These are phyloP conservation scores for Fusarium sulawesiense DNA, from an alignment of 2,329 filamentous ascomycete species.

Conservation along the genomic window DNA sequence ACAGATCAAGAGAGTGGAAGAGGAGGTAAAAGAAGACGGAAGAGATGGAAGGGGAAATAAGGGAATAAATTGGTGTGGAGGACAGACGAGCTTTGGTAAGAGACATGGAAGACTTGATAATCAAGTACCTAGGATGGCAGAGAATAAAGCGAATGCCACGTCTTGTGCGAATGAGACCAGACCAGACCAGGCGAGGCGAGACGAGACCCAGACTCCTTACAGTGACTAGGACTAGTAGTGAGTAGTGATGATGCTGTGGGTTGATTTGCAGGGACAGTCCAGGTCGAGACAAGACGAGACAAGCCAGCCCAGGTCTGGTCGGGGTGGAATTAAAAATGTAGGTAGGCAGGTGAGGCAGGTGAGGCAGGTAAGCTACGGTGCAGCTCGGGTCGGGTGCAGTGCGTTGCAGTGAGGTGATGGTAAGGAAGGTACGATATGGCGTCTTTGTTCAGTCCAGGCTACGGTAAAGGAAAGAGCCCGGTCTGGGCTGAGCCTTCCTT, in stretches of 20 bases:
- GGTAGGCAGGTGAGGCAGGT: slow-evolving; percentile 4
- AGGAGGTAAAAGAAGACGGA: background rate
- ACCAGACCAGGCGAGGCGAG: background rate
- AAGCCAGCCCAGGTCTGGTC: background rate
- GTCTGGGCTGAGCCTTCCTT: slow-evolving; percentile 25
- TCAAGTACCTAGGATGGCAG: slow-evolving; percentile 13
- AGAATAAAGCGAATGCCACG: slow-evolving; percentile 45
- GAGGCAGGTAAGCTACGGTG: slow-evolving; percentile 21
- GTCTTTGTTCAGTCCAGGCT: slow-evolving; percentile 30
- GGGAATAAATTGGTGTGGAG: slow-evolving; percentile 30
- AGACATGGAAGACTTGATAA: slow-evolving; percentile 27
- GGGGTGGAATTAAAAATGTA: slow-evolving; percentile 31
- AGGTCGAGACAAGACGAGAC: slow-evolving; percentile 7
- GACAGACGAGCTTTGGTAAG: slow-evolving; percentile 28
- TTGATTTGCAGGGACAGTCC: slow-evolving; percentile 43
- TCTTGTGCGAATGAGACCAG: slow-evolving; percentile 43
- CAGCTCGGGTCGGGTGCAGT: background rate
- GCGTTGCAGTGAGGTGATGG: background rate
- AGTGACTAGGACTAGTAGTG: slow-evolving; percentile 18
- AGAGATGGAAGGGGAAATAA: slow-evolving; percentile 8
- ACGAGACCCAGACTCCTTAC: slow-evolving; percentile 26
- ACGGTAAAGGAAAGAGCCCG: slow-evolving; percentile 14
- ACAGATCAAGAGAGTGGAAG: background rate
- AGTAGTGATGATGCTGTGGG: slow-evolving; percentile 43
- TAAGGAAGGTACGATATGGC: slow-evolving; percentile 17